phyloP scores from a whole-genome alignment of 2,329 filamentous ascomycete species.

The Lachnellula willkommii region DNA sequence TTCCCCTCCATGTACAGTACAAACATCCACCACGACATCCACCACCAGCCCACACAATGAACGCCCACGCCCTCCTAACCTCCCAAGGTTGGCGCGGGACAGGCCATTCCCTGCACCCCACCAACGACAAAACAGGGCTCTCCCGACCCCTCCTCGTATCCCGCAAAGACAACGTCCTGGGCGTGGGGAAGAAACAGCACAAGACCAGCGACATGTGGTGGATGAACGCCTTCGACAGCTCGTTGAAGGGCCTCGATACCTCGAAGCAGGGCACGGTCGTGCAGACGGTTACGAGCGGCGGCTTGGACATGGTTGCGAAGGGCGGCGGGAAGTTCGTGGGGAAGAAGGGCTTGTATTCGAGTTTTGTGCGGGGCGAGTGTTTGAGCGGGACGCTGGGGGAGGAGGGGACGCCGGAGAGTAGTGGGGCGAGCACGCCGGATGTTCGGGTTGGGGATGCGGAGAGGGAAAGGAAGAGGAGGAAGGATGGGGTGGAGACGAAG shows the following conservation, averaged over 20 bases:
- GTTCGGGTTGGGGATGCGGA: conserved; percentile 27
- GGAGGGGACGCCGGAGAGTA: conserved; percentile 12
- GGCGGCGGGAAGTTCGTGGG: conserved; percentile 54
- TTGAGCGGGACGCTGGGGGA: conserved; percentile 62
- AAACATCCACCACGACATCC: not conserved
- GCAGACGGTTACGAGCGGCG: conserved; percentile 50
- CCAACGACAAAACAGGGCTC: conserved; percentile 67
- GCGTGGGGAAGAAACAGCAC: conserved; percentile 71
- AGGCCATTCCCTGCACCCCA: conserved; percentile 80
- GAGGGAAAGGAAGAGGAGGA: conserved; percentile 29
- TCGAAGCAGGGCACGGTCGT: conserved; percentile 49
- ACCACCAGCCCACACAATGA: conserved; percentile 50
- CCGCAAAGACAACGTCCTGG: conserved; percentile 74
- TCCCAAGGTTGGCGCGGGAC: conserved; percentile 86
- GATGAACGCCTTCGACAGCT: conserved; percentile 90
- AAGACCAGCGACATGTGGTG: conserved; percentile 82
- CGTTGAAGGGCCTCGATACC: conserved; percentile 72
- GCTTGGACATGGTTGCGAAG: conserved; percentile 52
- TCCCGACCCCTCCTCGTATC: conserved; percentile 77
- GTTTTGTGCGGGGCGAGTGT: conserved; percentile 77
- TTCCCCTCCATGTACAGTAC: not conserved
- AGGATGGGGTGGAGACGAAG: conserved; percentile 25
- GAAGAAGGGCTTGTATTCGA: conserved; percentile 61
- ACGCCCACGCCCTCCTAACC: conserved; percentile 76
- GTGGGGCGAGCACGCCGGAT: conserved; percentile 8